Base-by-base conservation (phyloP, 352 stramenopile genomes). In the Phytophthora hibernalis region DNA sequence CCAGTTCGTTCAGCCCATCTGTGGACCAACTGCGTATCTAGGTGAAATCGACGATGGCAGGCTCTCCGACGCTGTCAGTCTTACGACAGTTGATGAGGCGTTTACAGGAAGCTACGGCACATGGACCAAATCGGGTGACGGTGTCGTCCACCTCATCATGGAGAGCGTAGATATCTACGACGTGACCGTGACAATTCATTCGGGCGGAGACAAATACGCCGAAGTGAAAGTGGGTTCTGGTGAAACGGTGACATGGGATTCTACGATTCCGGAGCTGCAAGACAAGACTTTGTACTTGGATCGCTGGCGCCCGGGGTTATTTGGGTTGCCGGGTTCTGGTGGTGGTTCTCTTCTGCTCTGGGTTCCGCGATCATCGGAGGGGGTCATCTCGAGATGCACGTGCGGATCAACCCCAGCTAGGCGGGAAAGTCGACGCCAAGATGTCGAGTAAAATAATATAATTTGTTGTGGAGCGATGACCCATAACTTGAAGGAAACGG, bases 1-100 rank as follows among this genome's bases (percentile, higher is more conserved):
- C 5, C 63, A 77, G 35, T 82, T 76, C 38, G 61, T 82, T 1
- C 70, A 82, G 48, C 70, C 70, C 8, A 79, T 79, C 7, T 79
- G 70, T 35, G 70, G 70, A 5, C 70, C 70, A 1, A 79, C 66
- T 0, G 40, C 54, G 0, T 67, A 73, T 20, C 22, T 79, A 1
- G 66, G 66, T 2, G 66, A 76, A 11, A 76, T 79, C 22, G 70
- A 79, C 24, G 70, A 79, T 21, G 70, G 70, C 31, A 63, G 30
- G 9, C 54, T 63, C 8, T 61, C 54, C 18, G 62, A 70, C 38
- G 54, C 62, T 10, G 48, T 70, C 5, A 55, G 62, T 2, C 31
- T 70, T 8, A 65, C 38, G 12, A 70, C 62, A 3, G 62, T 70
- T 3, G 62, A 70, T 9, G 54, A 79, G 30, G 65, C 70, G 0